Evolutionary conservation across 768 basidiomycete species (phyloP).

Genomic region (Tulasnella sp.): DNA sequence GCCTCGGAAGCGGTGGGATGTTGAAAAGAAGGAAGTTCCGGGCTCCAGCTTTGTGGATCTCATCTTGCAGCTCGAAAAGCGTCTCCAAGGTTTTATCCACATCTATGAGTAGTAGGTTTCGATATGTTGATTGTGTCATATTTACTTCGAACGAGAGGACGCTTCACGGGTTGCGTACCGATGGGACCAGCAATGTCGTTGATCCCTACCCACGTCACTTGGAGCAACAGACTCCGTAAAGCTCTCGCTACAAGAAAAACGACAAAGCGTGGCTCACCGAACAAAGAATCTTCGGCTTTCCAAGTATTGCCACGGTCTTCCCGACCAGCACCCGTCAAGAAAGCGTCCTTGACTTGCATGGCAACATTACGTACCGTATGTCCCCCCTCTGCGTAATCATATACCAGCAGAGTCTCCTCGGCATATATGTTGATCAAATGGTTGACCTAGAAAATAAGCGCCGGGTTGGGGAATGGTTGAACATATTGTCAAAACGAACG

Average conservation of each 20-base stretch:
- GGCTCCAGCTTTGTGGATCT: slow-evolving; percentile 40
- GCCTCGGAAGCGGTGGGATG: slow-evolving; percentile 48
- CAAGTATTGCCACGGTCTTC: slow-evolving; percentile 34
- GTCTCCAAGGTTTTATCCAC: slow-evolving; percentile 22
- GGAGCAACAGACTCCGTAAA: no score
- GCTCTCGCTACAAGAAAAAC: no score
- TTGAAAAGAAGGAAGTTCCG: slow-evolving; percentile 50
- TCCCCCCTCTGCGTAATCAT: slow-evolving; percentile 50
- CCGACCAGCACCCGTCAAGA: slow-evolving; percentile 28
- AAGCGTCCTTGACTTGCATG: slow-evolving; percentile 33
- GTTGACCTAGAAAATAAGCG: slow-evolving; percentile 20
- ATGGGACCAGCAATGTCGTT: slow-evolving; percentile 36
- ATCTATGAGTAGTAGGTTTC: not conserved
- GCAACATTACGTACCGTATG: slow-evolving; percentile 35
- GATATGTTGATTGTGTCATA: not conserved
- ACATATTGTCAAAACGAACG: slow-evolving; percentile 38
- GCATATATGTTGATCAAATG: slow-evolving; percentile 24
- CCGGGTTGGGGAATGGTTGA: slow-evolving; percentile 27
- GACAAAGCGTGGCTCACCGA: slow-evolving; percentile 27
- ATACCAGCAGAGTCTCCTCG: slow-evolving; percentile 38
- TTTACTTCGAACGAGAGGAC: not conserved
- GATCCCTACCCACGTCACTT: slow-evolving; percentile 58
- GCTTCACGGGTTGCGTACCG: not conserved
- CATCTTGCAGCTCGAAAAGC: slow-evolving; percentile 39
- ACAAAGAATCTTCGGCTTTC: slow-evolving; percentile 36